Evolutionary conservation across 371 early-diverging fungal species (phyloP), one percentile per base, ranked within the genome.

Genomic region (Gilbertella persicaria): DNA sequence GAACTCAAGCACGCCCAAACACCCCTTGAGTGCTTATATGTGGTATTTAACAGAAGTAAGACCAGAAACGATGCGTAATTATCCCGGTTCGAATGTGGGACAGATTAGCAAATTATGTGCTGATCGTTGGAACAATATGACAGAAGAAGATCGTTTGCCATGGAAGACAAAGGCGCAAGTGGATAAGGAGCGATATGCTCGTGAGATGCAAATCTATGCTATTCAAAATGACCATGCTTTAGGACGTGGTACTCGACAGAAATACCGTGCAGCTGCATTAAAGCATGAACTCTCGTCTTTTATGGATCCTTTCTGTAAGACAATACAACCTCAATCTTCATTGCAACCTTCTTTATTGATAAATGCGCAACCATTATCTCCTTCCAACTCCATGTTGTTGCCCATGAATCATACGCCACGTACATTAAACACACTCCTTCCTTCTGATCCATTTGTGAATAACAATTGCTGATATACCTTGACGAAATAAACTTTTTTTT

Each of bases 1-100:
- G 54, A 89, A 83, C 44, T 83, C 85, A 0, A 76, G 70, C 26
- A 84, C 85, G 10, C 91, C 91, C 30, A 88, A 87, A 50, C 91
- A 90, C 55, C 90, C 91, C n/a, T 78, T 89, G 53, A 87, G 88
- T 2, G 87, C 86, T 0, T 90, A 89, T 55, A 74, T 90, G 64
- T 88, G 84, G 73, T 90, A 80, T 45, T 55, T 89, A 38, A 85
- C 80, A 3, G 83, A 85, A 14, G 83, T 82, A 28, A 69, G 91
- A 16, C 85, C 86, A 0, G 70, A 77, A 9, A 78, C 83, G 10
- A 80, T 83, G 52, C 71, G 77, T 42, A 71, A 83, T 39, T 73
- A 82, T 52, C 80, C 88, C 8, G 85, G 87, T n/a, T 79, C 79
- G 24, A 82, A 82, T n/a, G 82, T 87, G 28, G 88, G 89, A 1